A percentile compares a stretch with the other conserved stretches of the same genome.
Evolutionary conservation across 306 rosid species (phyloP).

Genomic region (Glycine tomentella): DNA sequence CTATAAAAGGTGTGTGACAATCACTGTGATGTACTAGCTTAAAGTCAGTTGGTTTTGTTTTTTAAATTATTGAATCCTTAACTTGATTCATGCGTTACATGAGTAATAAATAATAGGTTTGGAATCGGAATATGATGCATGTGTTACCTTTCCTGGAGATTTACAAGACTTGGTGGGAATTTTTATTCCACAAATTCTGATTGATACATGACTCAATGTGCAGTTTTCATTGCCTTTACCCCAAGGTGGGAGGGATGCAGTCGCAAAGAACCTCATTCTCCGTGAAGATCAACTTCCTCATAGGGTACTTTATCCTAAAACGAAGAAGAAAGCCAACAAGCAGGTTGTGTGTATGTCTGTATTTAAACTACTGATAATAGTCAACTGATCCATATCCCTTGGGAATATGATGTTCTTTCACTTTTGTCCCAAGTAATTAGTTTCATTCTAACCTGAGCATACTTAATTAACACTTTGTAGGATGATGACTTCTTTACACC

Average conservation of each 20-base stretch:
- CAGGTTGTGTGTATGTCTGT: constrained; percentile 47
- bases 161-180: not conserved
- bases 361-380: constrained; percentile 12
- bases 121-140: constrained; percentile 24
- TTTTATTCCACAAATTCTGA: not conserved
- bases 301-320: constrained; percentile 80
- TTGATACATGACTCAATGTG: constrained; percentile 1
- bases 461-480: no score
- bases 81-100: constrained; percentile 19
- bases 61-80: constrained; percentile 16
- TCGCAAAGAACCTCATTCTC: constrained; percentile 79
- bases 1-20: not conserved
- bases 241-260: constrained; percentile 88
- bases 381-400: not conserved
- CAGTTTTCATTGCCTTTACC: constrained; percentile 83
- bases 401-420: constrained; percentile 16
- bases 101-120: constrained; percentile 1
- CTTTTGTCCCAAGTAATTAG: not conserved
- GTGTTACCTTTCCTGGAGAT: constrained; percentile 3
- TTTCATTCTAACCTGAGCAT: no score
- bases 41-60: not conserved
- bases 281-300: constrained; percentile 99
- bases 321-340: constrained; percentile 78
- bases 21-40: not conserved
- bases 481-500: constrained; percentile 56